Evolutionary conservation across 148 eudicot genomes (phyloP).

Genomic region (Arbutus unedo): DNA sequence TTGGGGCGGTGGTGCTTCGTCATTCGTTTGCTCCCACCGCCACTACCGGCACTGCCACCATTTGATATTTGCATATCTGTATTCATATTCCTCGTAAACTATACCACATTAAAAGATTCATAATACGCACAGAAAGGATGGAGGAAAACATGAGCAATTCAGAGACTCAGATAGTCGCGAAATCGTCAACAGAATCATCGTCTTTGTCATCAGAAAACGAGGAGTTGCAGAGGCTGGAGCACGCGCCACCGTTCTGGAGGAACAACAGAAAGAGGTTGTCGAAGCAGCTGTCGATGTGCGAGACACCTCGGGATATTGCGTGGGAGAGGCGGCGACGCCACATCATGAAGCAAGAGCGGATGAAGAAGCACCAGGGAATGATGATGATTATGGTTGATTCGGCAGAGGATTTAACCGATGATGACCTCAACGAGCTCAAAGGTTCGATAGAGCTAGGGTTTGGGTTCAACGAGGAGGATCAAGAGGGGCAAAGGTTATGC

Average conservation of each 20-base stretch:
- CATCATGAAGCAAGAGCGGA: constrained; percentile 37
- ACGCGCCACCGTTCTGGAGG: constrained; percentile 59
- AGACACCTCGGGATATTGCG: constrained; percentile 52
- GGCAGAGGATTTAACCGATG: constrained; percentile 30
- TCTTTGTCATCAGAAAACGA: constrained; percentile 30
- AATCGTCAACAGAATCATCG: neutral
- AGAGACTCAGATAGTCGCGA: neutral
- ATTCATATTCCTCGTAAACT: neutral
- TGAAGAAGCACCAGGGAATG: constrained; percentile 18
- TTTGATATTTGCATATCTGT: no score
- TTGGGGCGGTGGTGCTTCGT: constrained; percentile 4
- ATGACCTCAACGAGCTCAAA: constrained; percentile 68
- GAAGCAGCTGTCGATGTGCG: constrained; percentile 68
- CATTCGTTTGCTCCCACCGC: neutral
- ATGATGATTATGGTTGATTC: constrained; percentile 3
- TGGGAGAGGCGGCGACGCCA: constrained; percentile 83
- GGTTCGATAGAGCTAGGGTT: constrained; percentile 84
- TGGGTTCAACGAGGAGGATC: constrained; percentile 68
- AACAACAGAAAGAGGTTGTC: constrained; percentile 38
- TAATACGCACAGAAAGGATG: neutral
- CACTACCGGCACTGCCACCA: neutral
- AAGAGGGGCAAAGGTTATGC: constrained; percentile 40
- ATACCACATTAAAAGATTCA: neutral
- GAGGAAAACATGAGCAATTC: neutral
- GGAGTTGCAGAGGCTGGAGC: constrained; percentile 50